Evolutionary conservation across 179 eudicot genomes (phyloP).

Genomic region (Amaranthus tricolor): DNA sequence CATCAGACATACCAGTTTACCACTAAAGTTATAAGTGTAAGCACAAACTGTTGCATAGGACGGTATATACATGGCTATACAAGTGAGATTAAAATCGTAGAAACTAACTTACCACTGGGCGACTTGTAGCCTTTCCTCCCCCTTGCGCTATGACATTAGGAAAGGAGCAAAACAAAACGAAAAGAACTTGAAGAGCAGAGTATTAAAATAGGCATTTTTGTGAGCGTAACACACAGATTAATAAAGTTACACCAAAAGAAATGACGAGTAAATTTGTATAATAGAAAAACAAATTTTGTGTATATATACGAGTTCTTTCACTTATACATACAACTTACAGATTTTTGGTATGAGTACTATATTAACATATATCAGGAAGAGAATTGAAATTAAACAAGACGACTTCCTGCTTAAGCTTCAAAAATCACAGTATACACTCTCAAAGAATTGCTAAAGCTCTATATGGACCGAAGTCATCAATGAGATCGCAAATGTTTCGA

Average conservation of each 20-base stretch:
- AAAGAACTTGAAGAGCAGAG: no score
- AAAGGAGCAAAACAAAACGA: no score
- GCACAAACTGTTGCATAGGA: no score
- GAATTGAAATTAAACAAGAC: not conserved
- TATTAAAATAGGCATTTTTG: no score
- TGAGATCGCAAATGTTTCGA: not conserved
- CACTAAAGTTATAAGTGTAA: no score
- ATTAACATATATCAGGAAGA: not conserved
- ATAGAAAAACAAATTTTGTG: not conserved
- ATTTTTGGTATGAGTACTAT: slow-evolving; percentile 3
- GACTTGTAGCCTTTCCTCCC: no score
- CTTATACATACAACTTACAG: slow-evolving; percentile 1
- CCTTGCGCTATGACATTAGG: no score
- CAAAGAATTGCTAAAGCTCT: slow-evolving; percentile 9
- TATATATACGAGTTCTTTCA: not conserved
- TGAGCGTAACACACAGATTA: not conserved
- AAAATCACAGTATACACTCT: not conserved
- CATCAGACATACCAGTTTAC: no score
- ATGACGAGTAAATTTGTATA: not conserved
- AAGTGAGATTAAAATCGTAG: no score
- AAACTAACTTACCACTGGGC: no score
- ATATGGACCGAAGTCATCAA: slow-evolving; percentile 5
- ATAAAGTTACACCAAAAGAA: not conserved
- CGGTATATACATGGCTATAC: no score
- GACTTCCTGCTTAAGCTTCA: slow-evolving; percentile 4